Base-by-base conservation (phyloP, 805 yeast genomes). In the Huiozyma naganishii region DNA sequence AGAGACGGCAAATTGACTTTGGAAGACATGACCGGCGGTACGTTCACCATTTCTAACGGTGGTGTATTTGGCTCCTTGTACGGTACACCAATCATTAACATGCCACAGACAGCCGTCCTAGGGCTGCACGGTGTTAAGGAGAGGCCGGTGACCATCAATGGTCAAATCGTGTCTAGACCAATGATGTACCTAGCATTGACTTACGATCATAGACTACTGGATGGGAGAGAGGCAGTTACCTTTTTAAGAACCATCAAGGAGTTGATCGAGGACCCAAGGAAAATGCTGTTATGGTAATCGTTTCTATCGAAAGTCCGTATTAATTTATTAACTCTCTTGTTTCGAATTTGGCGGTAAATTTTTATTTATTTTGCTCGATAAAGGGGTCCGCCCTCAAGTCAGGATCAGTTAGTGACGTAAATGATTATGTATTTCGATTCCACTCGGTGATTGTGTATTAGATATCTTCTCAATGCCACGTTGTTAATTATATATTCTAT, bases 171-270 rank as follows among this genome's bases (percentile, higher is more conserved):
- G 54, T 77, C 90, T 38, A 84, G 97, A 75, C 98, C 98, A 66
- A 90, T 92, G 97, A 92, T 92, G 98, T 92, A 92, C 77, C 71
- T 92, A 60, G 98, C 98, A 43, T 81, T 92, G 67, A 90, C 98
- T 46, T 92, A 92, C 68, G 98, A 92, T 66, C 98, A 92, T 74
- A 83, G 98, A 74, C 80, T 92, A 64, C 74, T 92, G 64, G 98
- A 92, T 65, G 98, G 98, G 57, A 86, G 97, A 71, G 98, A 92
- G 73, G 97, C 97, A 45, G 98, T 92, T 50, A 85, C 90, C 48
- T 92, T 90, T 86, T 77, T 92, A 71, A 89, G 80, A 74, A 86
- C 95, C 32, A 81, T 92, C 52, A 92, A 92, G 76, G 98, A 92
- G 72, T 79, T 85, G 69, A 86, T 92, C 56, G 97, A 92, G 74